A percentile compares a stretch with the other conserved stretches of the same genome.
Evolutionary conservation across 75 land plant species (phyloP).

Genomic region (Isoetes taiwanensis): DNA sequence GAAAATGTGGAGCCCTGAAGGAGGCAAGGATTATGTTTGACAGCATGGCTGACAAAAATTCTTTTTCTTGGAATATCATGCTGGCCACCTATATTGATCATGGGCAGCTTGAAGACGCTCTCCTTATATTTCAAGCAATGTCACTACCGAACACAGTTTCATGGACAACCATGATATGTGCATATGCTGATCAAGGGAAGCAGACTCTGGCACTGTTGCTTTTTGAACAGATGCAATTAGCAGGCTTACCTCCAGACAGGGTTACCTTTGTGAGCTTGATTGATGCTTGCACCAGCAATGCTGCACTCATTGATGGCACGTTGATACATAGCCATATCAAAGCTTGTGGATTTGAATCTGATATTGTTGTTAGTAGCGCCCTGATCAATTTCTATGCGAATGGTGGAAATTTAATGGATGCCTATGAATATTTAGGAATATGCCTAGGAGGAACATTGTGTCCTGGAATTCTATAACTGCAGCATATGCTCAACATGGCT

Average conservation of each 20-base stretch:
- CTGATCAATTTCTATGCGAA: slow-evolving; percentile 13
- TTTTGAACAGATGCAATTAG: not conserved
- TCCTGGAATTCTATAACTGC: slow-evolving; percentile 8
- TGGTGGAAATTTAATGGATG: slow-evolving; percentile 14
- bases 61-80: not conserved
- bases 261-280: slow-evolving; percentile 5
- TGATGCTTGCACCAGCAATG: slow-evolving; percentile 1
- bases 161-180: slow-evolving; percentile 1
- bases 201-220: not conserved
- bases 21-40: slow-evolving; percentile 9
- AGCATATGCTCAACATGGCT: not conserved
- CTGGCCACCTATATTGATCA: not conserved
- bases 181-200: not conserved
- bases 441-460: not conserved
- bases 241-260: not conserved
- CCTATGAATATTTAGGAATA: not conserved
- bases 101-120: not conserved
- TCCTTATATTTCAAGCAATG: not conserved
- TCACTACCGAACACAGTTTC: not conserved
- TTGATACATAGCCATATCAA: not conserved
- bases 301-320: not conserved
- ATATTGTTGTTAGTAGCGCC: slow-evolving; percentile 1
- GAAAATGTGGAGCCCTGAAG: slow-evolving; percentile 4
- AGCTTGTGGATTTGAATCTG: not conserved
- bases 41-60: not conserved